These are phyloP conservation scores for Trichoderma parareesei DNA, from an alignment of 495 filamentous ascomycete genomes.

Conservation along the genomic window DNA sequence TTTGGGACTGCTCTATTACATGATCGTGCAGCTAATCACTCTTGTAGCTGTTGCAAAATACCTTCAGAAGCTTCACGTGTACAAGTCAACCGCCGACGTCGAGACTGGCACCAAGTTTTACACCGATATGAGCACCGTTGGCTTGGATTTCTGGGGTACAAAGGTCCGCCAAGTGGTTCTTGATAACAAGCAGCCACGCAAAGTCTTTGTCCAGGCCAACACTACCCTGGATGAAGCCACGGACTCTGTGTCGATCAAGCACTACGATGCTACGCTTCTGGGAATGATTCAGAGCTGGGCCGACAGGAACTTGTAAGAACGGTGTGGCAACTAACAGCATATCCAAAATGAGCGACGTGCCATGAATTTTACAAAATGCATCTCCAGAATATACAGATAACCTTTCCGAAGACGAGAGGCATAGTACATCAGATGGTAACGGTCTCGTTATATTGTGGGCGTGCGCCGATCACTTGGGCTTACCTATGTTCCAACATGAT, in stretches of 20 bases:
- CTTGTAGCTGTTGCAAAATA: slow-evolving; percentile 72
- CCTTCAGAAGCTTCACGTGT: slow-evolving; percentile 84
- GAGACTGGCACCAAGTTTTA: slow-evolving; percentile 69
- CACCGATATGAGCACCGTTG: slow-evolving; percentile 70
- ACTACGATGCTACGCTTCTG: slow-evolving; percentile 80
- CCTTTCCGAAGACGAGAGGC: background rate
- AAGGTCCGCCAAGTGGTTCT: slow-evolving; percentile 72
- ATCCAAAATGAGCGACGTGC: background rate
- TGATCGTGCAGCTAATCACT: slow-evolving; percentile 11
- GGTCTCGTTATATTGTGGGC: background rate
- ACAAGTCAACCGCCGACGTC: slow-evolving; percentile 84
- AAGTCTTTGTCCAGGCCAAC: slow-evolving; percentile 95
- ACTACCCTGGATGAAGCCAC: slow-evolving; percentile 59
- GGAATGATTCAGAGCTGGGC: slow-evolving; percentile 89
- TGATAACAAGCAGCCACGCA: slow-evolving; percentile 80
- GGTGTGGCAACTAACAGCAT: background rate
- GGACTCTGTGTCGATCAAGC: slow-evolving; percentile 68
- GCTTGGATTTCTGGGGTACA: slow-evolving; percentile 67
- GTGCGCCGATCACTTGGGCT: too few relatives aligned
- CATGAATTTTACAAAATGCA: background rate
- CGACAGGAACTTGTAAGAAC: slow-evolving; percentile 56
- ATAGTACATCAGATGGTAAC: too few relatives aligned
- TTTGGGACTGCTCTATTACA: background rate
- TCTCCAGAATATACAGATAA: background rate
- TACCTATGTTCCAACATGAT: too few relatives aligned